Conservation (phyloP, 192 early-diverging fungal genomes). For the Irineochytrium annulatum region DNA sequence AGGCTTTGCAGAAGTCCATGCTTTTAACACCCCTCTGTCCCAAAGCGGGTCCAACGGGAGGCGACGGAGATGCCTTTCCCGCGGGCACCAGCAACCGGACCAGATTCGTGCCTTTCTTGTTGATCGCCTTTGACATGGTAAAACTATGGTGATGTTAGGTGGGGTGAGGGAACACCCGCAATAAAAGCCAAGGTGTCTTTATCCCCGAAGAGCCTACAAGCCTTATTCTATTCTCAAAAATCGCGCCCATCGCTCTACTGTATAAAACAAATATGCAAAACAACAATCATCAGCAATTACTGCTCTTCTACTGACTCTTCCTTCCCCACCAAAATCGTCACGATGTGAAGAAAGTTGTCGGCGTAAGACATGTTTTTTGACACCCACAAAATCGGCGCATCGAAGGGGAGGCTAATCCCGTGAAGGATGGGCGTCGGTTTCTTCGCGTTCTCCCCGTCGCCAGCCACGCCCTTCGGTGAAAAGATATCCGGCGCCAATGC, state of each 20-base stretch:
- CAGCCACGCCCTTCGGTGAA: background rate
- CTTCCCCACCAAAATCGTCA: too few relatives aligned
- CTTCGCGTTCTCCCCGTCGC: background rate
- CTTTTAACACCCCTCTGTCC: slow-evolving; percentile 95
- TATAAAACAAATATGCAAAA: too few relatives aligned
- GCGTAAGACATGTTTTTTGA: slow-evolving; percentile 70
- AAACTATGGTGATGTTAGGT: too few relatives aligned
- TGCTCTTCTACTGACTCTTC: too few relatives aligned
- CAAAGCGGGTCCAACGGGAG: slow-evolving; percentile 91
- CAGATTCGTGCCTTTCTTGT: slow-evolving; percentile 7
- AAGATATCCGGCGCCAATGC: slow-evolving; percentile 17
- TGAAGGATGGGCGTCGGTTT: slow-evolving; percentile 48
- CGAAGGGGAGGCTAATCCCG: slow-evolving; percentile 63
- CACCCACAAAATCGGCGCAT: slow-evolving; percentile 72
- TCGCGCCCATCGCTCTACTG: too few relatives aligned
- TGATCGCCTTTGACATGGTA: slow-evolving; percentile 34
- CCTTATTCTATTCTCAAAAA: too few relatives aligned
- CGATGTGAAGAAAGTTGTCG: slow-evolving; percentile 82
- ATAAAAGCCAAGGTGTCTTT: too few relatives aligned
- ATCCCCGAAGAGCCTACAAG: too few relatives aligned
- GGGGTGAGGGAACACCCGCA: too few relatives aligned
- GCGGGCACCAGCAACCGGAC: slow-evolving; percentile 70
- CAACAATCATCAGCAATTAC: too few relatives aligned
- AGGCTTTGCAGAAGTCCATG: slow-evolving; percentile 98
- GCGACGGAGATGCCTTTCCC: slow-evolving; percentile 90